Conservation (phyloP, 345 rosid genomes). For the Eucalyptus polyanthemos region DNA sequence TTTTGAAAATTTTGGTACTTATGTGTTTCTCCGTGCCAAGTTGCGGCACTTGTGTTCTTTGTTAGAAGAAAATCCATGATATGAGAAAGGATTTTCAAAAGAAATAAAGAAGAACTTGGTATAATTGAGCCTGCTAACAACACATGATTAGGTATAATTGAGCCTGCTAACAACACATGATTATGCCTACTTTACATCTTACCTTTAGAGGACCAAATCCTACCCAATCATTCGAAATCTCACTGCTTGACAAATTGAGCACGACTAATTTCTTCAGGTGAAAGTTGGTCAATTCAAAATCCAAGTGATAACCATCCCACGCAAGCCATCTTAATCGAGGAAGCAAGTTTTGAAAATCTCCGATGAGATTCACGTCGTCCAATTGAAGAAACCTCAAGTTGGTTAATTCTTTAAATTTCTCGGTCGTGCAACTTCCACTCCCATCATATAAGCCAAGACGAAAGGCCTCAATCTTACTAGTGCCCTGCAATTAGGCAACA, state of each 20-base stretch:
- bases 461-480: neutral
- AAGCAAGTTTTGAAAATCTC: no score
- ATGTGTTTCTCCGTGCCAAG: accelerated
- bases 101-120: neutral
- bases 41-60: no score
- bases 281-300: neutral
- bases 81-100: neutral
- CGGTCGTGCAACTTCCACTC: accelerated
- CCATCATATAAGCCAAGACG: accelerated
- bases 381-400: neutral
- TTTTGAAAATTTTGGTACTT: no score
- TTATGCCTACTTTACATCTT: neutral
- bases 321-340: no score
- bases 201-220: neutral
- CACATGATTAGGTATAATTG: neutral
- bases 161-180: accelerated
- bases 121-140: accelerated
- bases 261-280: neutral
- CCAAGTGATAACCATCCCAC: accelerated
- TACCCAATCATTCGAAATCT: accelerated
- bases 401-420: neutral
- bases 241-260: accelerated
- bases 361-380: accelerated
- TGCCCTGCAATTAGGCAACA: neutral
- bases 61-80: neutral